A percentile compares a stretch with the other conserved stretches of the same genome.
phyloP scores from a whole-genome alignment of 768 basidiomycete species.

The Suillus placidus region DNA sequence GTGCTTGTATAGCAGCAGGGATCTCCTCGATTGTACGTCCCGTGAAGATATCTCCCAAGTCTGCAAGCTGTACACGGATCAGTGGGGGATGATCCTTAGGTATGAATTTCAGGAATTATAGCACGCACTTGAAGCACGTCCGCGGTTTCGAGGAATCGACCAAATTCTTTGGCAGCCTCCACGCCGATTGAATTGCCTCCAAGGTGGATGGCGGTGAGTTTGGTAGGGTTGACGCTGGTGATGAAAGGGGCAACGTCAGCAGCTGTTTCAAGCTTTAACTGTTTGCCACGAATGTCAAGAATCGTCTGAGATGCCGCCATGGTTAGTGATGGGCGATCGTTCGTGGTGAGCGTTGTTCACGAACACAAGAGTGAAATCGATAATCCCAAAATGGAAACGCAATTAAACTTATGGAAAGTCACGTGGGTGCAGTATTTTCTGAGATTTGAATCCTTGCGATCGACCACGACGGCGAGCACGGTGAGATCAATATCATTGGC shows the following conservation, averaged over 20 bases:
- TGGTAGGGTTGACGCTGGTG: slow-evolving; percentile 58
- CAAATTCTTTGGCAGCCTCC: slow-evolving; percentile 84
- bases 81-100: slow-evolving; percentile 11
- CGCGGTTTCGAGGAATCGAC: slow-evolving; percentile 73
- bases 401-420: slow-evolving; percentile 13
- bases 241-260: slow-evolving; percentile 79
- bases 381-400: slow-evolving; percentile 21
- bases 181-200: slow-evolving; percentile 95
- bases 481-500: slow-evolving; percentile 4
- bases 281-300: slow-evolving; percentile 32
- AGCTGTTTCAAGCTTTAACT: slow-evolving; percentile 75
- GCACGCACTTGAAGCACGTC: slow-evolving; percentile 65
- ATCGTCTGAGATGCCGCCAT: slow-evolving; percentile 25
- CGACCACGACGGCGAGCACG: slow-evolving; percentile 3
- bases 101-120: neutral
- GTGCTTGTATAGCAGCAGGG: slow-evolving; percentile 81
- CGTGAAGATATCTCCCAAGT: slow-evolving; percentile 98
- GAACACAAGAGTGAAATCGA: slow-evolving; percentile 16
- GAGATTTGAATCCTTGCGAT: neutral
- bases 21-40: slow-evolving; percentile 96
- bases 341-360: neutral
- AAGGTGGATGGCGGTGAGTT: slow-evolving; percentile 86
- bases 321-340: slow-evolving; percentile 4
- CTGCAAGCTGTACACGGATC: slow-evolving; percentile 66
- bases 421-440: slow-evolving; percentile 22